Conservation (phyloP, 2,329 filamentous ascomycete genomes). For the Trematosphaeria pertusa region DNA sequence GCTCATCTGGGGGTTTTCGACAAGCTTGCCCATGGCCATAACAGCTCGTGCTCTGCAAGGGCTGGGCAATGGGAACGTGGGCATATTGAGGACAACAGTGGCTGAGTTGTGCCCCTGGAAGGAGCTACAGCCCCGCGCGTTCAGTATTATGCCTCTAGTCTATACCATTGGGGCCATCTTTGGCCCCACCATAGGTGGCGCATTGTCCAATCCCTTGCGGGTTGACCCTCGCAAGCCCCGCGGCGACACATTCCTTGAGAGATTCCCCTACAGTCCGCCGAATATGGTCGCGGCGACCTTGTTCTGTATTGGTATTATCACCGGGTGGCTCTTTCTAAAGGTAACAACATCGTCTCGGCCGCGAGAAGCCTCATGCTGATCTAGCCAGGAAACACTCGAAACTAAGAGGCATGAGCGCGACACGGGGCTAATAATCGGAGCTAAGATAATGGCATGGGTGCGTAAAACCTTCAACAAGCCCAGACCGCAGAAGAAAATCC, state of each 20-base stretch:
- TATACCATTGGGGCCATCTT: constrained; percentile 90
- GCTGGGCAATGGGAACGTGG: constrained; percentile 80
- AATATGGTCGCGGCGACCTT: constrained; percentile 79
- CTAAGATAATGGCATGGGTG: constrained; percentile 60
- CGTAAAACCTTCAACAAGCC: constrained; percentile 27
- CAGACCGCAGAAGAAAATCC: constrained; percentile 10
- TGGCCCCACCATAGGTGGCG: constrained; percentile 84
- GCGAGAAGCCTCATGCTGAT: constrained; percentile 7
- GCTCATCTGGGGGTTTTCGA: constrained; percentile 83
- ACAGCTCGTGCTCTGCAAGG: constrained; percentile 79
- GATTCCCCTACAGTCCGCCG: constrained; percentile 82
- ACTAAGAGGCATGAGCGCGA: constrained; percentile 72
- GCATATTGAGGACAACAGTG: constrained; percentile 90
- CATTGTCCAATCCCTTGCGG: constrained; percentile 80
- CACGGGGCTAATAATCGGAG: constrained; percentile 76
- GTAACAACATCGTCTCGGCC: constrained; percentile 43
- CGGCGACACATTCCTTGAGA: constrained; percentile 70
- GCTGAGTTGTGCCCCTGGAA: constrained; percentile 89
- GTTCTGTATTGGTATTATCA: constrained; percentile 78
- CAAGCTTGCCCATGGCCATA: constrained; percentile 80
- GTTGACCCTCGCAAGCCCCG: constrained; percentile 74
- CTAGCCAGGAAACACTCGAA: constrained; percentile 75
- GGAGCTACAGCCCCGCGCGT: constrained; percentile 85
- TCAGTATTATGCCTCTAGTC: constrained; percentile 90
- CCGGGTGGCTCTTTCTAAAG: constrained; percentile 78